These are phyloP conservation scores for Sporothrix brunneoviolacea DNA, from an alignment of 2,329 filamentous ascomycete genomes.

Conservation along the genomic window DNA sequence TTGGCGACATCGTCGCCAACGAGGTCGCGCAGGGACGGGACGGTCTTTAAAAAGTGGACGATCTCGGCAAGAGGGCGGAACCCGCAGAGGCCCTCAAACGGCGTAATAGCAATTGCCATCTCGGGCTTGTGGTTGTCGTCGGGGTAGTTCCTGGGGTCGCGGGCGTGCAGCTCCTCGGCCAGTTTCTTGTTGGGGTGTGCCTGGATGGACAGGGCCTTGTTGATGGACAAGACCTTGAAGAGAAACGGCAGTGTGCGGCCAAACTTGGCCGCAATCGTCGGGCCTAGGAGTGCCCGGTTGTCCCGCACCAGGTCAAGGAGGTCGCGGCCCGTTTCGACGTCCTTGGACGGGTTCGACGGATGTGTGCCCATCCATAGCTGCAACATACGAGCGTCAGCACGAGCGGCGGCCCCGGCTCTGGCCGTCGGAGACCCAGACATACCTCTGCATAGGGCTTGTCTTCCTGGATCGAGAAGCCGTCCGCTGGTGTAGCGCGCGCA, in stretches of 20 bases:
- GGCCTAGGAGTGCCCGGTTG: conserved; percentile 75
- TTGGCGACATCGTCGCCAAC: conserved; percentile 59
- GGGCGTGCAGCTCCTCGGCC: conserved; percentile 78
- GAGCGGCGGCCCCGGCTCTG: too few species aligned
- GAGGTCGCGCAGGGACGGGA: conserved; percentile 53
- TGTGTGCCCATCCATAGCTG: conserved; percentile 99
- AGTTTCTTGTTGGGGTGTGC: conserved; percentile 95
- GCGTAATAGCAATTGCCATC: conserved; percentile 96
- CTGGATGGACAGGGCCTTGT: conserved; percentile 94
- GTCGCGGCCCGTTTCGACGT: conserved; percentile 73
- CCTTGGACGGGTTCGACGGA: conserved; percentile 88
- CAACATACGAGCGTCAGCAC: too few species aligned
- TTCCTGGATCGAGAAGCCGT: conserved; percentile 68
- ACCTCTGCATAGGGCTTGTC: conserved; percentile 95
- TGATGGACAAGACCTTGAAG: conserved; percentile 95
- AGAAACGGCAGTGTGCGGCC: conserved; percentile 83
- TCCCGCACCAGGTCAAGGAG: conserved; percentile 82
- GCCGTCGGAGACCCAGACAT: too few species aligned
- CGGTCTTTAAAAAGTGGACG: conserved; percentile 64
- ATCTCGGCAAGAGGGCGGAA: conserved; percentile 88
- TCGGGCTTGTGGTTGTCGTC: conserved; percentile 99
- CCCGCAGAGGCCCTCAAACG: conserved; percentile 92
- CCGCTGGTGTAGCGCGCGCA: conserved; percentile 73
- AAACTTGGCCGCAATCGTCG: conserved; percentile 66
- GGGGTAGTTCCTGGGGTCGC: conserved; percentile 89